Base-by-base conservation (phyloP, 1,284 basidiomycete genomes). In the Ustilago shanxiensis region DNA sequence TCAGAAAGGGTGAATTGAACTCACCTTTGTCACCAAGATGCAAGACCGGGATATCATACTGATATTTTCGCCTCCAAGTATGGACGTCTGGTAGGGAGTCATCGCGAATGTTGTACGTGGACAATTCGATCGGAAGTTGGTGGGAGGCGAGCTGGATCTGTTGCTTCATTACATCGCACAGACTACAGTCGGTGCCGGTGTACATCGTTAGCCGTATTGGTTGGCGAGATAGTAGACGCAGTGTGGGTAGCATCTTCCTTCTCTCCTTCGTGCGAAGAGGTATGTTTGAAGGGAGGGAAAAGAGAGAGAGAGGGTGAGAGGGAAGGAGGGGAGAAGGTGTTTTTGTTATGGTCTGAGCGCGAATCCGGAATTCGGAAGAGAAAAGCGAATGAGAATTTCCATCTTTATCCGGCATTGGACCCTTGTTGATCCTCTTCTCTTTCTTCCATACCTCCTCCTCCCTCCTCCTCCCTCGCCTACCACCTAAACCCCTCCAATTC, bases 41-140 rank as follows among this genome's bases (percentile, higher is more conserved):
- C 20, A 84, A 54, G 14, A 84, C 83, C 10, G 83, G 83, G 29
- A 84, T 84, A 52, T 84, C 84, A 60, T 85, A 86, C 71, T 85
- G 84, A 57, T 86, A 86, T 67, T 69, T 73, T 57, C 84, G 70
- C 35, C 84, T 70, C 83, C 83, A 86, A n/a, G 67, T 47, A 7
- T 74, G 54, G 5, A 81, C 79, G 20, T 85, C 68, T 0, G 72
- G 56, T 44, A 77, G 45, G 9, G 61, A 37, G 35, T 83, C 78
- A 64, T 86, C 83, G 29, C 82, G 72, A 47, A 86, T 85, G 54
- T 86, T 83, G 79, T 81, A 85, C 16, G 63, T 72, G 11, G 37
- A 11, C 2, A 85, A 56, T 6, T 78, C 45, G 53, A 84, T 20
- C 13, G 80, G 78, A 1, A 72, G 6, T 13, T 33, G 41, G 0